Evolutionary conservation across 495 filamentous ascomycete species (phyloP).

Genomic region (Tuber melanosporum): DNA sequence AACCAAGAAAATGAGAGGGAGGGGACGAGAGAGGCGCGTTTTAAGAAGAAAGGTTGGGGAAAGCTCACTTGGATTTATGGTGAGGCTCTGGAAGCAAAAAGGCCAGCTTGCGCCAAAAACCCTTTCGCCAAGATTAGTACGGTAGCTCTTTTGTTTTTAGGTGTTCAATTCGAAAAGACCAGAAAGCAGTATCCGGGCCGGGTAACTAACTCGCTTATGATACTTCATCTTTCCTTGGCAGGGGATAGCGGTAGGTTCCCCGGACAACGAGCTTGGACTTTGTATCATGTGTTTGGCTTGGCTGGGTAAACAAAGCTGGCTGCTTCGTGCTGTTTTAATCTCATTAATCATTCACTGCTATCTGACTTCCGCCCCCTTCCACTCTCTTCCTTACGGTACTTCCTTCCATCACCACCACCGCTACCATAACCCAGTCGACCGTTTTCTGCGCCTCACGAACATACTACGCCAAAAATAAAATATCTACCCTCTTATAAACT

Average conservation of each 20-base stretch:
- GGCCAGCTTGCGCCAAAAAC: slow-evolving; percentile 39
- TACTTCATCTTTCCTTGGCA: background rate
- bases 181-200: background rate
- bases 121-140: slow-evolving; percentile 6
- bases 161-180: background rate
- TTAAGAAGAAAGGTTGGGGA: slow-evolving; percentile 8
- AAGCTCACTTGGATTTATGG: slow-evolving; percentile 29
- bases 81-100: slow-evolving; percentile 36
- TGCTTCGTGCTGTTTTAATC: background rate
- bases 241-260: background rate
- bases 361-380: background rate
- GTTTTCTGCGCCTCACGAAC: slow-evolving; percentile 1
- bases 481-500: background rate
- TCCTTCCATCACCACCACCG: background rate
- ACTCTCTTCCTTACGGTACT: background rate
- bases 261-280: background rate
- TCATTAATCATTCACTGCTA: background rate
- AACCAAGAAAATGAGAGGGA: too few relatives aligned
- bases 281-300: background rate
- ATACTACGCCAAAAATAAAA: background rate
- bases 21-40: slow-evolving; percentile 13
- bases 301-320: background rate
- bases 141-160: background rate
- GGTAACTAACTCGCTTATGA: background rate
- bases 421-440: background rate